These are phyloP conservation scores for Hypomyces rosellus DNA, from an alignment of 2,329 filamentous ascomycete genomes.

Conservation along the genomic window DNA sequence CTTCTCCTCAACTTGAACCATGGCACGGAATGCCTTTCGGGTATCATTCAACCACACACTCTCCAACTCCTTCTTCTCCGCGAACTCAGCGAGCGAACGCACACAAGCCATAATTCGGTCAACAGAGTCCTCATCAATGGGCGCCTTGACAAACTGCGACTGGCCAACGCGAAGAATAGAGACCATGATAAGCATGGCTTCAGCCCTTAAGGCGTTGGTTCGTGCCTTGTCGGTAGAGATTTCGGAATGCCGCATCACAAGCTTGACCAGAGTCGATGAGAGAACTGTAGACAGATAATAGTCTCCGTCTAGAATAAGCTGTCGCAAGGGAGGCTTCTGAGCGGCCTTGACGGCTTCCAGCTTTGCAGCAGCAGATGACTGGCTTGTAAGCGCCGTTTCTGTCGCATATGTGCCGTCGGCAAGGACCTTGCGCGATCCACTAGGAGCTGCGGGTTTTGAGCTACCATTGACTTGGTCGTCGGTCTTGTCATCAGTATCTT, in stretches of 20 bases:
- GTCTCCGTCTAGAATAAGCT: conserved; percentile 93
- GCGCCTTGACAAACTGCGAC: conserved; percentile 96
- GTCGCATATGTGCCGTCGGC: conserved; percentile 97
- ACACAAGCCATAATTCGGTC: conserved; percentile 98
- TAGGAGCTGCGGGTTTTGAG: conserved; percentile 66
- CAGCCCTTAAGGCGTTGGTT: conserved; percentile 88
- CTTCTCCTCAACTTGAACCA: conserved; percentile 96
- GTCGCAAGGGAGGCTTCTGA: conserved; percentile 88
- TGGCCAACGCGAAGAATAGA: conserved; percentile 96
- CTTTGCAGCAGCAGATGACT: conserved; percentile 82
- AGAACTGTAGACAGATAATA: conserved; percentile 94
- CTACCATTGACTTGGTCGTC: conserved; percentile 71
- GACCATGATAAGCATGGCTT: conserved; percentile 99
- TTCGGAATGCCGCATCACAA: conserved; percentile 95
- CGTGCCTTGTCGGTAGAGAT: conserved; percentile 80
- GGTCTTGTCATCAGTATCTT: conserved; percentile 61
- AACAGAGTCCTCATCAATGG: conserved; percentile 97
- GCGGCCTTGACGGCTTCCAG: conserved; percentile 95
- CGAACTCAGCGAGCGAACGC: conserved; percentile 83
- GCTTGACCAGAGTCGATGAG: conserved; percentile 91
- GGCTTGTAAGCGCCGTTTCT: conserved; percentile 89
- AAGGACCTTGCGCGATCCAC: conserved; percentile 82
- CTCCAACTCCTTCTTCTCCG: conserved; percentile 83
- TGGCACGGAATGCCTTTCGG: conserved; percentile 87
- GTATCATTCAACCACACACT: conserved; percentile 92